Conservation (phyloP, 2,329 filamentous ascomycete genomes). For the Penicillium sp. region DNA sequence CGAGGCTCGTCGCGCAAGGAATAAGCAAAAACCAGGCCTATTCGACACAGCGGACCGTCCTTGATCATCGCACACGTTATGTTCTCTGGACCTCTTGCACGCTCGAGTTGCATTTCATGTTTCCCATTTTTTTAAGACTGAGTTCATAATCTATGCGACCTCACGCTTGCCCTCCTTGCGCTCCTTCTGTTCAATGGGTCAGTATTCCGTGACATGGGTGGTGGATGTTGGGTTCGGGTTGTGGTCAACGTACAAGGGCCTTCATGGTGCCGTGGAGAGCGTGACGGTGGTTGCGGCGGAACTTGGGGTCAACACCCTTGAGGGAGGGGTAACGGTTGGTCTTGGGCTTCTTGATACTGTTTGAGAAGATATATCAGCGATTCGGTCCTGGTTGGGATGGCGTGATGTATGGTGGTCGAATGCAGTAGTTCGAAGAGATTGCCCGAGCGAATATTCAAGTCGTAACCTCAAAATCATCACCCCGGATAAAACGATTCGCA, state of each 20-base stretch:
- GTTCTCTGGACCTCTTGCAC: constrained; percentile 33
- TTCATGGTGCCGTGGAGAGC: constrained; percentile 98
- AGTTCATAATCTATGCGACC: constrained; percentile 60
- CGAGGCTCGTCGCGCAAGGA: constrained; percentile 21
- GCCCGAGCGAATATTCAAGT: constrained; percentile 2
- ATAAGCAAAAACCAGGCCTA: constrained; percentile 27
- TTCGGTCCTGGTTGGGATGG: constrained; percentile 2
- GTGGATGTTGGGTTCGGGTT: background rate
- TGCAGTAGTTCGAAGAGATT: constrained; percentile 2
- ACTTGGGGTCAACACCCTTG: constrained; percentile 99
- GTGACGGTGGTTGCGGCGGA: constrained; percentile 99
- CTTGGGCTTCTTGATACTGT: constrained; percentile 99
- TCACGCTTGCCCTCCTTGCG: constrained; percentile 94
- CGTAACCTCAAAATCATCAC: background rate
- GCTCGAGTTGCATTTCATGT: constrained; percentile 26
- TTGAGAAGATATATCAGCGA: constrained; percentile 24
- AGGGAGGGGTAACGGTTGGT: constrained; percentile 98
- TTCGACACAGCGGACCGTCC: constrained; percentile 25
- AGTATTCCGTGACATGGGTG: constrained; percentile 20
- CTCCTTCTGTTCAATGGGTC: constrained; percentile 72
- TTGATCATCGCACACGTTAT: constrained; percentile 34
- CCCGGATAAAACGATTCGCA: background rate
- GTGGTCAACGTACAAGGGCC: constrained; percentile 73
- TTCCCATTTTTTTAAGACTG: constrained; percentile 30
- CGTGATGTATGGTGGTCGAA: background rate